A percentile compares a stretch with the other conserved stretches of the same genome.
These are phyloP conservation scores for Desmodesmus armatus DNA, from an alignment of 139 green algal species.

Conservation along the genomic window DNA sequence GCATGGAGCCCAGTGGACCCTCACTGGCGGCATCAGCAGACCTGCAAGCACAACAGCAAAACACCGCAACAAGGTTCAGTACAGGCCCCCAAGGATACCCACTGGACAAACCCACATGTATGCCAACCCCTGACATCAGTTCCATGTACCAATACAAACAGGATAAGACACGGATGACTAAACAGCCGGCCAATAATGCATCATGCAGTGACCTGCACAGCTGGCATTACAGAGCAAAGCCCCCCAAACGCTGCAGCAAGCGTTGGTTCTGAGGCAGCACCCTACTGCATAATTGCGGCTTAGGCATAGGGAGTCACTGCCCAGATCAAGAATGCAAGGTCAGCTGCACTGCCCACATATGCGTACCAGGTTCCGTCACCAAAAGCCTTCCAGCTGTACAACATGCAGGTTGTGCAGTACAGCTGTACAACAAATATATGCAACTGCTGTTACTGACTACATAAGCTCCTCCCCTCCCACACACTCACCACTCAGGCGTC, in stretches of 20 bases:
- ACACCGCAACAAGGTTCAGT: not conserved
- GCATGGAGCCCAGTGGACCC: not conserved
- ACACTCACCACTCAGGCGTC: constrained; percentile 35
- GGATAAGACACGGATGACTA: not conserved
- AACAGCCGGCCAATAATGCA: not conserved
- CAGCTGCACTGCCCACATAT: not conserved
- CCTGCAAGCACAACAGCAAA: constrained; percentile 9
- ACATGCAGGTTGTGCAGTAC: not conserved
- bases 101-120: not conserved
- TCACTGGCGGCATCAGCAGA: constrained; percentile 20
- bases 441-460: not conserved
- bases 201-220: not conserved
- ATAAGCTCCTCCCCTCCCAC: not conserved
- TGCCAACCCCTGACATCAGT: not conserved
- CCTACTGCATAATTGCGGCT: too few relatives aligned
- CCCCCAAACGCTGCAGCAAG: not conserved
- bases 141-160: not conserved
- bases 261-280: not conserved
- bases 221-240: not conserved
- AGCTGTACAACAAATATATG: not conserved
- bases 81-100: not conserved
- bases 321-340: not conserved
- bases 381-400: not conserved
- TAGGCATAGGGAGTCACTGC: not conserved
- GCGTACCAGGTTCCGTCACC: not conserved